Evolutionary conservation across 208 protist genomes (phyloP), one percentile per base, ranked within the genome.

Genomic region (Acanthamoeba sp.): DNA sequence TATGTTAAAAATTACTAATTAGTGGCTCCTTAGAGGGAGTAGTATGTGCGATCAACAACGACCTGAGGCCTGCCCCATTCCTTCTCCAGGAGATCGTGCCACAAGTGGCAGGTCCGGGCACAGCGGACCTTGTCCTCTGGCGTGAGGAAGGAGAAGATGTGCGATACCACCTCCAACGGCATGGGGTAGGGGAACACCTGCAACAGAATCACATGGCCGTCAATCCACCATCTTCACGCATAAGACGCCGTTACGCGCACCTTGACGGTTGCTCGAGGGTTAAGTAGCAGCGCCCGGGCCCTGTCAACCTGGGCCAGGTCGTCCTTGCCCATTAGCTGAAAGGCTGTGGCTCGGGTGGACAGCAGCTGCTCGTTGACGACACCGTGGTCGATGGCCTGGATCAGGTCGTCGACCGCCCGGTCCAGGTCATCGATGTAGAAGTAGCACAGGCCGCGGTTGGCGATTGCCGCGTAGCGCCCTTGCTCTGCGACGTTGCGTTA

Each of bases 401-500:
- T 80, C 36, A 80, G 32, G 36, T 80, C 69, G 32, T 38, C 69
- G 18, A 80, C 24, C 6, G 69, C 69, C 22, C 29, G 27, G 36
- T 80, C 69, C 32, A 80, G 32, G 22, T 45, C 6, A 0, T 80
- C 69, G 18, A 50, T 9, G 36, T 80, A 80, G 36, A 80, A 80
- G 69, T 80, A 22, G 36, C 69, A 80, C 69, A 80, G 38, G 32
- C 69, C 69, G 69, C 69, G 69, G 36, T 80, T 80, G 69, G 69
- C 69, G 34, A 80, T 45, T 22, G 69, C n/a, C 16, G 29, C 7
- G 69, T 80, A 80, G 3, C 7, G 69, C n/a, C n/a, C n/a, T n/a
- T n/a, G n/a, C n/a, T n/a, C n/a, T n/a, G n/a, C n/a, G n/a, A n/a
- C n/a, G n/a, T n/a, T n/a, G n/a, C n/a, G n/a, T n/a, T n/a, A n/a